These are phyloP conservation scores for Brassica napus DNA, from an alignment of 345 rosid species.

Conservation along the genomic window DNA sequence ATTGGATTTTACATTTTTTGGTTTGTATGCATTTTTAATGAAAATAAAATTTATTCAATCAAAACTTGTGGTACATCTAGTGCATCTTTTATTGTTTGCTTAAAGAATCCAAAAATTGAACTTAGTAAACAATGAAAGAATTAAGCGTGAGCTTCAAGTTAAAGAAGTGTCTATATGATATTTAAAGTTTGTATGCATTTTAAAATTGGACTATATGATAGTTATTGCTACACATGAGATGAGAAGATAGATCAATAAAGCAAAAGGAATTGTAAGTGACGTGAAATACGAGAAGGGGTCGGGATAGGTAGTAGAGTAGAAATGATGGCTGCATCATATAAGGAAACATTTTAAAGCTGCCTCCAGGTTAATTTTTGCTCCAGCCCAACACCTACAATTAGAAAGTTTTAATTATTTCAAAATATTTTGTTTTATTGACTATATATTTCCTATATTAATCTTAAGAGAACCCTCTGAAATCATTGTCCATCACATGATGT, in stretches of 20 bases:
- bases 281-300: slow-evolving; percentile 25
- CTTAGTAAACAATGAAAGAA: no score
- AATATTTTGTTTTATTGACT: background rate
- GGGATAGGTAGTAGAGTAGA: slow-evolving; percentile 44
- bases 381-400: slow-evolving; percentile 17
- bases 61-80: no score
- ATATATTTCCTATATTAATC: background rate
- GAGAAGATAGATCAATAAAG: slow-evolving; percentile 11
- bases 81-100: no score
- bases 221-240: slow-evolving; percentile 3
- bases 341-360: slow-evolving; percentile 52
- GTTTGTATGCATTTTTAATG: background rate
- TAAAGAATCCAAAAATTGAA: no score
- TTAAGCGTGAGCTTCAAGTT: no score
- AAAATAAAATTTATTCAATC: background rate
- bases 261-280: slow-evolving; percentile 35
- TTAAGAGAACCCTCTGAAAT: background rate
- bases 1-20: background rate
- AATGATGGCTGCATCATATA: slow-evolving; percentile 53
- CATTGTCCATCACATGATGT: background rate
- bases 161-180: no score
- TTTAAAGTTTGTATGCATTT: no score
- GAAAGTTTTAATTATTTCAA: background rate
- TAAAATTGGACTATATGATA: background rate
- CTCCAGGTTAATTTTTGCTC: slow-evolving; percentile 47